Percentiles rank a stretch among this genome's conserved stretches.
phyloP scores from a whole-genome alignment of 495 filamentous ascomycete genomes.

The Trichodelitschia bisporula region DNA sequence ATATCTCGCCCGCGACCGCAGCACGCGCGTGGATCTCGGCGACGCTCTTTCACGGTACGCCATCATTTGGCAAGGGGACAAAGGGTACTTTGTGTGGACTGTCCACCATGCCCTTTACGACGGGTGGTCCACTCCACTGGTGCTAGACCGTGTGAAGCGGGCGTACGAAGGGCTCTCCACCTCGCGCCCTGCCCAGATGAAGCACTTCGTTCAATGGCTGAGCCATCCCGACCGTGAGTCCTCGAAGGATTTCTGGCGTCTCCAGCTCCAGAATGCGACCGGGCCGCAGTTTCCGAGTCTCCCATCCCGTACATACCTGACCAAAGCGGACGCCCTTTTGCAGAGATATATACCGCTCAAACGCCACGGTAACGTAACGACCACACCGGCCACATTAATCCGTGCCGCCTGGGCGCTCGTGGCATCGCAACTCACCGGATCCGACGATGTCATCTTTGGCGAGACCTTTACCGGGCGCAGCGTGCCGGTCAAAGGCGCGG shows the following conservation, averaged over 20 bases:
- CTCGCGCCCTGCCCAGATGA: constrained; percentile 13
- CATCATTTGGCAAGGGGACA: constrained; percentile 19
- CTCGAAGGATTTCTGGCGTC: constrained; percentile 21
- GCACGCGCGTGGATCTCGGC: constrained; percentile 27
- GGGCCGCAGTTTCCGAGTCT: constrained; percentile 31
- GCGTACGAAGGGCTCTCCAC: constrained; percentile 10
- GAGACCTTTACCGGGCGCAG: constrained; percentile 9
- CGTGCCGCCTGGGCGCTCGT: constrained; percentile 37
- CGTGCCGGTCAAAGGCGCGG: constrained; percentile 5
- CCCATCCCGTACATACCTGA: constrained; percentile 27
- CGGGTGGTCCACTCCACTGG: constrained; percentile 9
- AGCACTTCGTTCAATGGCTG: constrained; percentile 21
- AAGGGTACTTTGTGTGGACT: constrained; percentile 5
- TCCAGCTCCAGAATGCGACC: constrained; percentile 23
- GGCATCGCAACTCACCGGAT: constrained; percentile 25
- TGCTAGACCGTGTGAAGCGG: constrained; percentile 10
- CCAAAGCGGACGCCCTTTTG: constrained; percentile 25
- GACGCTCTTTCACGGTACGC: constrained; percentile 28
- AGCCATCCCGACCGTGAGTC: constrained; percentile 14
- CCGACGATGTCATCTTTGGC: constrained; percentile 21
- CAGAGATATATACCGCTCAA: constrained; percentile 22
- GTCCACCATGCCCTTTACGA: constrained; percentile 10
- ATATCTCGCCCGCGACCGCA: constrained; percentile 20
- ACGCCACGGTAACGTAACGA: constrained; percentile 9
- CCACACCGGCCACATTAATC: constrained; percentile 32